Evolutionary conservation across 352 stramenopile genomes (phyloP).

Genomic region (Phytopythium montanum): DNA sequence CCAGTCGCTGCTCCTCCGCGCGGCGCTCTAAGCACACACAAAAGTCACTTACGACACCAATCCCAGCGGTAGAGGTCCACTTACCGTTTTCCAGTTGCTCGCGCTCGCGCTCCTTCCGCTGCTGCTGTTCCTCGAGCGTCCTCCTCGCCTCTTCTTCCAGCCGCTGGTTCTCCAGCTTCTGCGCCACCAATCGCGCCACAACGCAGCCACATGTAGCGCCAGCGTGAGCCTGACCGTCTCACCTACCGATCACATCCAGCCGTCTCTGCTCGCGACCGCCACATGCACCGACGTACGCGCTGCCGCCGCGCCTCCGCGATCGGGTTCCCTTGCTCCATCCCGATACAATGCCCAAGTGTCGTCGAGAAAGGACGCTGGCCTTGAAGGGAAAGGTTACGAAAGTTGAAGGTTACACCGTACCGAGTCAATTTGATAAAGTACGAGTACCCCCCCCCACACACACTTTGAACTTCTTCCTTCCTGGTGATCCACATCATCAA

Average conservation of each 20-base stretch:
- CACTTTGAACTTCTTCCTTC: neutral
- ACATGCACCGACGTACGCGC: constrained; percentile 18
- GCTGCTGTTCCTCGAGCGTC: constrained; percentile 37
- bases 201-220: neutral
- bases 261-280: neutral
- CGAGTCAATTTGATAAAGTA: neutral
- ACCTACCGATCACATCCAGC: neutral
- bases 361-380: neutral
- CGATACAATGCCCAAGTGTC: neutral
- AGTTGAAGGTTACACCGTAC: too few species aligned
- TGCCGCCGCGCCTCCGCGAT: constrained; percentile 37
- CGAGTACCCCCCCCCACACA: neutral
- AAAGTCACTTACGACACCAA: neutral
- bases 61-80: neutral
- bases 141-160: constrained; percentile 50
- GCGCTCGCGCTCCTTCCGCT: constrained; percentile 38
- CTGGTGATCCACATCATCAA: neutral
- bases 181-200: constrained; percentile 3
- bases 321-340: constrained; percentile 17
- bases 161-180: constrained; percentile 76
- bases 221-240: neutral
- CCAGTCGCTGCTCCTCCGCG: constrained; percentile 26
- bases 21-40: constrained; percentile 25
- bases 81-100: constrained; percentile 45
- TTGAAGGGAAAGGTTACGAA: neutral